Evolutionary conservation across 1,284 basidiomycete species (phyloP), one percentile per base, ranked within the genome.

Genomic region (Baeospora myosura): DNA sequence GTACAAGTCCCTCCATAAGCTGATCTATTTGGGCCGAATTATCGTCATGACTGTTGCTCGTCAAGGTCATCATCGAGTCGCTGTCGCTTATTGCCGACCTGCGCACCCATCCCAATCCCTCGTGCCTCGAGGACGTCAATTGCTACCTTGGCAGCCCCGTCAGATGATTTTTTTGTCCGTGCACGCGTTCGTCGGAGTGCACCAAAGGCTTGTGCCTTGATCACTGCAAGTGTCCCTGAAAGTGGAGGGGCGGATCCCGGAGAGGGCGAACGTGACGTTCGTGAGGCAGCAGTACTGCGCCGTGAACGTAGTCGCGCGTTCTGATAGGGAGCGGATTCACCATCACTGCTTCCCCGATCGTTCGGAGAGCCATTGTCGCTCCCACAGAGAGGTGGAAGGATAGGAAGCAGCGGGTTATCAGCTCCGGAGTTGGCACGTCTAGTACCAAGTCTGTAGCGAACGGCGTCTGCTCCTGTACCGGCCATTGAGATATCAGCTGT

Each of bases 121-220:
- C 82, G 71, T 42, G 82, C 75, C 60, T 84, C 81, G 41, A 88
- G 65, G 14, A 83, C 81, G 60, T 86, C 81, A 63, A 85, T 74
- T 2, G 85, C 82, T 47, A 83, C 80, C 61, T 78, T 83, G 10
- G 80, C 76, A 30, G 82, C 81, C 28, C 74, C 78, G 20, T 78
- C 75, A 23, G 77, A 30, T n/a, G 12, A 66, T 59, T 76, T 81
- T 64, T 82, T 88, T 39, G 76, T 72, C 47, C 81, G 71, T 33
- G 78, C 70, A 44, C 86, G 75, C 42, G 85, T 84, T 58, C 86
- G 71, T 40, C 87, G 80, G 51, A 88, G 67, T 12, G 84, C 84
- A 30, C 87, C 87, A 56, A 88, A 89, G 24, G 87, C 81, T 58
- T 88, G 85, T 31, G 86, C 86, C 63, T 89, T 89, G 64, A 89